phyloP scores from a whole-genome alignment of 2,329 filamentous ascomycete species.

The Colletotrichum lindemuthianum region DNA sequence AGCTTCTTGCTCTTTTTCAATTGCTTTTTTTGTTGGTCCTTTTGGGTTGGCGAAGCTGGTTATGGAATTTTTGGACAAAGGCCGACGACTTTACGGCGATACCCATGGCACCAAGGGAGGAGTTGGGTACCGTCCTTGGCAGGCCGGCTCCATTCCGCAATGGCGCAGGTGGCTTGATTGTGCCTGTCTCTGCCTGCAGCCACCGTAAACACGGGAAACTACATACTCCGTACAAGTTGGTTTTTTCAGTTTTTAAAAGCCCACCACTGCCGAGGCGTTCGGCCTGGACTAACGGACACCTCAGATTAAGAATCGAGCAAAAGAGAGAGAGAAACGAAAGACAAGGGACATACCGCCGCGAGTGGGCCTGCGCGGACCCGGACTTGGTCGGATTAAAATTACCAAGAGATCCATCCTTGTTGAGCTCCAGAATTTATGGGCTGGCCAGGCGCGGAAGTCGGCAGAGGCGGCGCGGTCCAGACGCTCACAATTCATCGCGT shows the following conservation, averaged over 20 bases:
- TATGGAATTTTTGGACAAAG: slow-evolving; percentile 30
- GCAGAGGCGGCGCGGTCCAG: slow-evolving; percentile 14
- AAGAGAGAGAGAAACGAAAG: slow-evolving; percentile 13
- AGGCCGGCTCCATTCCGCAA: slow-evolving; percentile 9
- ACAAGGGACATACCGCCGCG: no score
- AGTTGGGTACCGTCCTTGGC: not conserved
- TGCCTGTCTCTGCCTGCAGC: slow-evolving; percentile 8
- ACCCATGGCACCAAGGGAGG: slow-evolving; percentile 3
- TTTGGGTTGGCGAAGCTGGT: not conserved
- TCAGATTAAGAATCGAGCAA: not conserved
- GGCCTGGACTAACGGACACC: no score
- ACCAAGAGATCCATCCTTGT: slow-evolving; percentile 5
- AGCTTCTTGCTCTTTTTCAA: not conserved
- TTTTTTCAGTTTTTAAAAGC: no score
- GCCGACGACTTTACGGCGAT: slow-evolving; percentile 11
- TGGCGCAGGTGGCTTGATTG: not conserved
- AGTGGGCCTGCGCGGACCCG: no score
- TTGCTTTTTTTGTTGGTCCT: no score
- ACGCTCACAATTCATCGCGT: not conserved
- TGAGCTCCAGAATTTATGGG: slow-evolving; percentile 19
- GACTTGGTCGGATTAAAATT: slow-evolving; percentile 13
- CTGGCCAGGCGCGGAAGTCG: slow-evolving; percentile 26
- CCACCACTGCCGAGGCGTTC: no score
- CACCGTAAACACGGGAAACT: slow-evolving; percentile 19
- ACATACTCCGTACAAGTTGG: not conserved